Percentiles rank a stretch among this genome's conserved stretches.
These are phyloP conservation scores for Thermoascus crustaceus DNA, from an alignment of 2,329 filamentous ascomycete genomes.

Conservation along the genomic window DNA sequence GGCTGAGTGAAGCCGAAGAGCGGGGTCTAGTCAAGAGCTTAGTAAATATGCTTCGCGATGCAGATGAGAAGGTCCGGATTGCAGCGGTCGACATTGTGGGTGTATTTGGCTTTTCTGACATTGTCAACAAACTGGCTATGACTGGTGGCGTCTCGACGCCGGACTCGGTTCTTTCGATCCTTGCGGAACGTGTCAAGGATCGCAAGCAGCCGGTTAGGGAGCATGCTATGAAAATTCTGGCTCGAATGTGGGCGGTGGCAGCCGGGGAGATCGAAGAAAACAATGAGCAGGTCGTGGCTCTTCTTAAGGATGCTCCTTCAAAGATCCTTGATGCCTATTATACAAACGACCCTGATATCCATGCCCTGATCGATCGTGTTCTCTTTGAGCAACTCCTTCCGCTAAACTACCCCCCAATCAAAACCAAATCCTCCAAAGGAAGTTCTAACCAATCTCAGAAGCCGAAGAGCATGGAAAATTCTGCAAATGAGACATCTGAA, in stretches of 20 bases:
- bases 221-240: slow-evolving; percentile 77
- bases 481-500: slow-evolving; percentile 31
- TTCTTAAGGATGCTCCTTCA: slow-evolving; percentile 75
- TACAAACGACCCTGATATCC: slow-evolving; percentile 79
- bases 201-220: slow-evolving; percentile 71
- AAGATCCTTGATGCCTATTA: slow-evolving; percentile 83
- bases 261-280: slow-evolving; percentile 77
- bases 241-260: slow-evolving; percentile 88
- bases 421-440: slow-evolving; percentile 40
- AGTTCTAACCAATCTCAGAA: slow-evolving; percentile 52
- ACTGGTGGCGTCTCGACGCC: slow-evolving; percentile 66
- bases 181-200: slow-evolving; percentile 85
- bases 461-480: slow-evolving; percentile 27
- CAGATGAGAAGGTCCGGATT: slow-evolving; percentile 82
- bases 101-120: slow-evolving; percentile 68
- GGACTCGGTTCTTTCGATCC: slow-evolving; percentile 68
- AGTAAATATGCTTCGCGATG: slow-evolving; percentile 73
- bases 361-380: slow-evolving; percentile 73
- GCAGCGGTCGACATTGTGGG: slow-evolving; percentile 81
- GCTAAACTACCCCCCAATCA: slow-evolving; percentile 71
- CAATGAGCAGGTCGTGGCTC: slow-evolving; percentile 63
- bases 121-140: slow-evolving; percentile 72
- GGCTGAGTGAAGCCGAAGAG: slow-evolving; percentile 76
- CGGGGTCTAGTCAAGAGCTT: slow-evolving; percentile 63
- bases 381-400: slow-evolving; percentile 85